These are phyloP conservation scores for Aurantiochytrium sp. DNA, from an alignment of 108 stramenopile species.

Conservation along the genomic window DNA sequence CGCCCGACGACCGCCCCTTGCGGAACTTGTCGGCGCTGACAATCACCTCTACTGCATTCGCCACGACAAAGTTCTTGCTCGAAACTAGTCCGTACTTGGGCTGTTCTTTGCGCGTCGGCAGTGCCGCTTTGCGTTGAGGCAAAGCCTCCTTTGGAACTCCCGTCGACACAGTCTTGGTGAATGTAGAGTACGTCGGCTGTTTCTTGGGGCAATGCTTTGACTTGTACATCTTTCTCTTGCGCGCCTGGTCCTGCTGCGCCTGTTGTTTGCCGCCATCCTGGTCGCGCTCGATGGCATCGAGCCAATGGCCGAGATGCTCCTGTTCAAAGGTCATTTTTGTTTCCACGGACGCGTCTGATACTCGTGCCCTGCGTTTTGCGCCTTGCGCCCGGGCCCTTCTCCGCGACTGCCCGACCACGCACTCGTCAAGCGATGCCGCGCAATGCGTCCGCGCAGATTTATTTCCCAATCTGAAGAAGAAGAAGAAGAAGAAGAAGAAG, in stretches of 20 bases:
- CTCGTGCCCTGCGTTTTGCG: too few relatives aligned
- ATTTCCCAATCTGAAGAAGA: too few relatives aligned
- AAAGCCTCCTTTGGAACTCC: not conserved
- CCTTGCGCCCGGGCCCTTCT: too few relatives aligned
- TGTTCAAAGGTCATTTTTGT: not conserved
- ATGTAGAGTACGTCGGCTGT: not conserved
- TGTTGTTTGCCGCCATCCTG: not conserved
- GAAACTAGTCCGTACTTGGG: not conserved
- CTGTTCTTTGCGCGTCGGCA: not conserved
- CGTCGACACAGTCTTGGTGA: not conserved
- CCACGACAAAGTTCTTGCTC: not conserved
- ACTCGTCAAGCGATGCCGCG: too few relatives aligned
- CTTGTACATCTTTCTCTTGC: not conserved
- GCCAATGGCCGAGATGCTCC: not conserved
- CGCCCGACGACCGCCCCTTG: not conserved
- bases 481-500: too few relatives aligned
- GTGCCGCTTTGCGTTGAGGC: not conserved
- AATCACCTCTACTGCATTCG: not conserved
- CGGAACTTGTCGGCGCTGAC: not conserved
- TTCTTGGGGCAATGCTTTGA: not conserved
- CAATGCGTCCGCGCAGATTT: too few relatives aligned
- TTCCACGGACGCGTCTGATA: too few relatives aligned
- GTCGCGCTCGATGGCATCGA: not conserved
- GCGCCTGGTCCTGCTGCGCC: too few relatives aligned
- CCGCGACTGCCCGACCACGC: too few relatives aligned